phyloP scores from a whole-genome alignment of 2,329 filamentous ascomycete species.

The Diplodia intermedia region DNA sequence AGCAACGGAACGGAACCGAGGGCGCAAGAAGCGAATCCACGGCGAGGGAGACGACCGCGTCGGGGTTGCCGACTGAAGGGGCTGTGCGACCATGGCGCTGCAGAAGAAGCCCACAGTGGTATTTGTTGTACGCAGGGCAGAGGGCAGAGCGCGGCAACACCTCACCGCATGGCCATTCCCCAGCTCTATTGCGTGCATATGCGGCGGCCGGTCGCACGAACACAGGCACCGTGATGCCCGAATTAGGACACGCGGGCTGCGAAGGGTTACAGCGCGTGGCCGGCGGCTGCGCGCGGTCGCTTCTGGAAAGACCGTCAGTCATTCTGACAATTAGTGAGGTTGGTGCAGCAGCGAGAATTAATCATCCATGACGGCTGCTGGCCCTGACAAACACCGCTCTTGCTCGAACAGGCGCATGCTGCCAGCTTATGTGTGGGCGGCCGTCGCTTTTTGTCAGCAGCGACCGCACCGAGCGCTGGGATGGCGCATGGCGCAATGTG shows the following conservation, averaged over 20 bases:
- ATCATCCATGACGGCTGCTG: constrained; percentile 11
- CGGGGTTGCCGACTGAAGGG: constrained; percentile 27
- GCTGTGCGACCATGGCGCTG: constrained; percentile 19
- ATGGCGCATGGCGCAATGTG: background rate
- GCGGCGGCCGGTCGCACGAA: constrained; percentile 24
- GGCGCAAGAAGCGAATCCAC: constrained; percentile 7
- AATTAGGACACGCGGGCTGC: constrained; percentile 16
- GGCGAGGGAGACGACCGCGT: constrained; percentile 9
- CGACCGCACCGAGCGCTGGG: constrained; percentile 4
- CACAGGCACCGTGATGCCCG: constrained; percentile 23
- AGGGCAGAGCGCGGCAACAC: constrained; percentile 10
- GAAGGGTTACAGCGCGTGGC: constrained; percentile 12
- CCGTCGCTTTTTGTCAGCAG: constrained; percentile 28
- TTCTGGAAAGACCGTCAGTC: background rate
- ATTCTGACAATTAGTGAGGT: background rate
- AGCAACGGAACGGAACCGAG: constrained; percentile 14
- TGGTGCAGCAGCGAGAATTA: background rate
- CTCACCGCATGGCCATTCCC: constrained; percentile 28
- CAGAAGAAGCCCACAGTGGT: background rate
- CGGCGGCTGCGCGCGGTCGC: background rate
- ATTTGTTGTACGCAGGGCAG: constrained; percentile 18
- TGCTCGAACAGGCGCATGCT: constrained; percentile 19
- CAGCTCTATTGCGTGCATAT: constrained; percentile 16
- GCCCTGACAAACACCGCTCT: background rate
- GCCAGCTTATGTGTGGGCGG: constrained; percentile 1